Conservation (phyloP, 2,329 filamentous ascomycete species). For the Dichotomopilus funicola region DNA sequence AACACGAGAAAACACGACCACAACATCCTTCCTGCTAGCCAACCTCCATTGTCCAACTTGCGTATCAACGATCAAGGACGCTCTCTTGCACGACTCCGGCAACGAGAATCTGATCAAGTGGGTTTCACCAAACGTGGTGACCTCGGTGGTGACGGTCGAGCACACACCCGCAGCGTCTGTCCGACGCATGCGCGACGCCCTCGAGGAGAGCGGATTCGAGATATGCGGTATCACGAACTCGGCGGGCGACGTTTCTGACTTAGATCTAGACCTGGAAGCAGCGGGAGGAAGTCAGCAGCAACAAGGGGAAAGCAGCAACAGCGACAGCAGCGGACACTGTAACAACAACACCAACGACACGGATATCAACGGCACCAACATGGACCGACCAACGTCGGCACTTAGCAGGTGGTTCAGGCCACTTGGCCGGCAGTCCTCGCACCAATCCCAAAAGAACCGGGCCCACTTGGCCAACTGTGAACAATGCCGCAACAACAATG, state of each 20-base stretch:
- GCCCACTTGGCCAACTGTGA: constrained; percentile 40
- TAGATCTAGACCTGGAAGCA: constrained; percentile 20
- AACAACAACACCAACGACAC: not conserved
- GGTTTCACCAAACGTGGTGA: constrained; percentile 65
- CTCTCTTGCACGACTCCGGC: constrained; percentile 42
- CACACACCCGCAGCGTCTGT: constrained; percentile 44
- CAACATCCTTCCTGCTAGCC: constrained; percentile 59
- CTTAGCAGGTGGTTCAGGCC: constrained; percentile 26
- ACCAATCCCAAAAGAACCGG: constrained; percentile 20
- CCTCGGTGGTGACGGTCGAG: constrained; percentile 59
- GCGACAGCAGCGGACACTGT: not conserved
- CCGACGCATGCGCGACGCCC: constrained; percentile 37
- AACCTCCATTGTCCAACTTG: constrained; percentile 78
- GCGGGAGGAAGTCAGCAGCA: constrained; percentile 15
- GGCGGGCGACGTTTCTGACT: constrained; percentile 25
- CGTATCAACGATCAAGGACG: constrained; percentile 57
- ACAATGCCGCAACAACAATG: constrained; percentile 27
- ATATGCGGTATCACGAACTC: constrained; percentile 42
- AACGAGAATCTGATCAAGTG: constrained; percentile 40
- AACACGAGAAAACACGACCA: constrained; percentile 22
- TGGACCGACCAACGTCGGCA: constrained; percentile 5
- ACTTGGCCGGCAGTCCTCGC: constrained; percentile 17
- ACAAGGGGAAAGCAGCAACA: constrained; percentile 16
- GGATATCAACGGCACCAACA: constrained; percentile 1
- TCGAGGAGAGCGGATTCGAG: constrained; percentile 54